phyloP scores from a whole-genome alignment of 1,139 yeast species.

The Taiozyma onychis region DNA sequence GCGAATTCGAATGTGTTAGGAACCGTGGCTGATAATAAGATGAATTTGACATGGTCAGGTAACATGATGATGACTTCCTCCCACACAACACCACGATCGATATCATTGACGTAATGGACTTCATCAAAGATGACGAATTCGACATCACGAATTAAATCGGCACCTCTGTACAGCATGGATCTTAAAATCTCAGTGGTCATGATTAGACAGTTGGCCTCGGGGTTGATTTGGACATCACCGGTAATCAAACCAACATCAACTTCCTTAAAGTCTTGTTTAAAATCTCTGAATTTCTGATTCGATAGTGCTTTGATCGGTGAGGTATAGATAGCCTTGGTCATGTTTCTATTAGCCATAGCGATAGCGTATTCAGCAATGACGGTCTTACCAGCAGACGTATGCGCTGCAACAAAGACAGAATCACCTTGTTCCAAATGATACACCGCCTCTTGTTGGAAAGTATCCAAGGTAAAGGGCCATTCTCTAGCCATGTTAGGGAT shows the following conservation, averaged over 20 bases:
- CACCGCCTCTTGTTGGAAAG: slow-evolving; percentile 94
- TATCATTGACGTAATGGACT: slow-evolving; percentile 95
- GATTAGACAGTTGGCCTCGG: slow-evolving; percentile 92
- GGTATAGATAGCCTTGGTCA: slow-evolving; percentile 89
- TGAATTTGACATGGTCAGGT: slow-evolving; percentile 91
- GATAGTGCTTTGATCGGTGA: slow-evolving; percentile 92
- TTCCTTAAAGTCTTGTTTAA: slow-evolving; percentile 71
- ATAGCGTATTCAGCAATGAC: slow-evolving; percentile 94
- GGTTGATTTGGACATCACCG: slow-evolving; percentile 97
- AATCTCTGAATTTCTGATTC: slow-evolving; percentile 92
- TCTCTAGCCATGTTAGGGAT: slow-evolving; percentile 91
- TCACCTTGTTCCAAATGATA: slow-evolving; percentile 96
- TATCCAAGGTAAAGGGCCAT: slow-evolving; percentile 92
- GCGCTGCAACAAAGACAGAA: slow-evolving; percentile 97
- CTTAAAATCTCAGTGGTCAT: slow-evolving; percentile 97
- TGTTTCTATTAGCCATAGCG: slow-evolving; percentile 84
- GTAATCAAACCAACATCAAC: slow-evolving; percentile 92
- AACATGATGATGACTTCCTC: slow-evolving; percentile 96
- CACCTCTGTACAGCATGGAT: slow-evolving; percentile 94
- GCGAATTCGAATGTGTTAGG: slow-evolving; percentile 98
- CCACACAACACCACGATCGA: slow-evolving; percentile 98
- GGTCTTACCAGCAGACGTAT: slow-evolving; percentile 91
- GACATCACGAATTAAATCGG: slow-evolving; percentile 93
- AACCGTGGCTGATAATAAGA: slow-evolving; percentile 88
- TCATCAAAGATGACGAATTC: slow-evolving; percentile 97